Percentiles rank a stretch among this genome's conserved stretches.
These are phyloP conservation scores for Coriolopsis trogii DNA, from an alignment of 1,284 basidiomycete species.

Conservation along the genomic window DNA sequence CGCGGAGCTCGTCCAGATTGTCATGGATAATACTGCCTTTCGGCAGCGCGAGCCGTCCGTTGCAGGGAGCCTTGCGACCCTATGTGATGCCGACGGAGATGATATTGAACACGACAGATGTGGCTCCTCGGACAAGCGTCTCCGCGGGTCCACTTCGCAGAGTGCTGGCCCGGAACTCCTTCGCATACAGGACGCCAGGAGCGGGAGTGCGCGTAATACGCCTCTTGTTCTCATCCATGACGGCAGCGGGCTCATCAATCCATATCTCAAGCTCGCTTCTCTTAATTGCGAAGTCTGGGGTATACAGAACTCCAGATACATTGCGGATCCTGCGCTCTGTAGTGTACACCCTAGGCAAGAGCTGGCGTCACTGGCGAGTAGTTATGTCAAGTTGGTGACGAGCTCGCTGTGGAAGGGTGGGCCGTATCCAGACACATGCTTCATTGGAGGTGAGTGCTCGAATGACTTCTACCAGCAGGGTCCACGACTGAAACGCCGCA, in stretches of 20 bases:
- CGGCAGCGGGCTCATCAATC: conserved; percentile 62
- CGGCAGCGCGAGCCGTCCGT: conserved; percentile 16
- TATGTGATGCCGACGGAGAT: conserved; percentile 35
- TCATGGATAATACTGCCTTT: conserved; percentile 29
- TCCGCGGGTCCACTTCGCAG: too few species aligned
- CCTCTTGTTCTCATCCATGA: conserved; percentile 73
- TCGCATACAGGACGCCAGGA: conserved; percentile 5
- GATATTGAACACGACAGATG: too few species aligned
- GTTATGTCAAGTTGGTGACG: conserved; percentile 48
- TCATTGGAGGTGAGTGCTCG: conserved; percentile 64
- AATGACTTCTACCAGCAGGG: too few species aligned
- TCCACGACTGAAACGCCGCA: not conserved
- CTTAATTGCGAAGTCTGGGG: conserved; percentile 60
- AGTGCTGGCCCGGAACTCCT: conserved; percentile 8
- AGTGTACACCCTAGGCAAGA: conserved; percentile 50
- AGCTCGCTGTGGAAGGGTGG: not conserved
- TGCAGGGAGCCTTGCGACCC: conserved; percentile 23
- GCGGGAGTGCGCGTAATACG: conserved; percentile 17
- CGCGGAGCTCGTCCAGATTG: conserved; percentile 26
- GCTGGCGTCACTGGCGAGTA: conserved; percentile 50
- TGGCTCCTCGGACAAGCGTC: not conserved
- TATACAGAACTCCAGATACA: conserved; percentile 58
- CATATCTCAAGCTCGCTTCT: conserved; percentile 51
- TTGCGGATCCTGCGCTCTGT: conserved; percentile 18
- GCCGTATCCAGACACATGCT: conserved; percentile 28